phyloP scores from a whole-genome alignment of 2,329 filamentous ascomycete genomes.

The Neonectria faginata region DNA sequence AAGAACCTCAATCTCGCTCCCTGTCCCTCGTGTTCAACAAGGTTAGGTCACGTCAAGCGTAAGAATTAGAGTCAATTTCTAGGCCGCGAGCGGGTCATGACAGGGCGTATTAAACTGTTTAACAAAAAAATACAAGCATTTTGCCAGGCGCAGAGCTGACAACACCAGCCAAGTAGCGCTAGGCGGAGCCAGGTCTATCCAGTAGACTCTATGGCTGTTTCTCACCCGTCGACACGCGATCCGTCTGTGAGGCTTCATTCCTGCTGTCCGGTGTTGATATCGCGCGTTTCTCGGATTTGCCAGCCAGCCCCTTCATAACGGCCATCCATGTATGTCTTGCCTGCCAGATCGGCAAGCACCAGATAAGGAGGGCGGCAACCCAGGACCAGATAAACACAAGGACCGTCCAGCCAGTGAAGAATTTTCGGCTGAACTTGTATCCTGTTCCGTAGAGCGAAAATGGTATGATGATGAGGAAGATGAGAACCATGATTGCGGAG shows the following conservation, averaged over 20 bases:
- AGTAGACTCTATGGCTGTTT: not conserved
- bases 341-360: constrained; percentile 4
- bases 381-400: not conserved
- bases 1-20: not conserved
- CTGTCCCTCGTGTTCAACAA: constrained; percentile 2
- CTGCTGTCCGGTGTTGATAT: constrained; percentile 2
- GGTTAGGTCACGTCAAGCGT: not conserved
- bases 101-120: constrained; percentile 1
- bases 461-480: constrained; percentile 4
- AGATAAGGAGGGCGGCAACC: constrained; percentile 1
- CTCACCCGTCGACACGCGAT: constrained; percentile 3
- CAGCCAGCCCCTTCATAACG: not conserved
- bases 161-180: constrained; percentile 3
- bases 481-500: constrained; percentile 1
- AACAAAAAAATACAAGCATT: not conserved
- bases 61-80: not conserved
- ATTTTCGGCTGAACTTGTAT: constrained; percentile 2
- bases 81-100: constrained; percentile 1
- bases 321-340: constrained; percentile 4
- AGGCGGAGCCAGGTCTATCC: not conserved
- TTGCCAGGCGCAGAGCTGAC: constrained; percentile 2
- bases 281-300: constrained; percentile 3
- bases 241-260: constrained; percentile 1
- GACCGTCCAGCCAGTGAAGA: not conserved
- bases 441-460: constrained; percentile 2